Conservation (phyloP, 345 rosid species). For the Boechera divaricarpa region DNA sequence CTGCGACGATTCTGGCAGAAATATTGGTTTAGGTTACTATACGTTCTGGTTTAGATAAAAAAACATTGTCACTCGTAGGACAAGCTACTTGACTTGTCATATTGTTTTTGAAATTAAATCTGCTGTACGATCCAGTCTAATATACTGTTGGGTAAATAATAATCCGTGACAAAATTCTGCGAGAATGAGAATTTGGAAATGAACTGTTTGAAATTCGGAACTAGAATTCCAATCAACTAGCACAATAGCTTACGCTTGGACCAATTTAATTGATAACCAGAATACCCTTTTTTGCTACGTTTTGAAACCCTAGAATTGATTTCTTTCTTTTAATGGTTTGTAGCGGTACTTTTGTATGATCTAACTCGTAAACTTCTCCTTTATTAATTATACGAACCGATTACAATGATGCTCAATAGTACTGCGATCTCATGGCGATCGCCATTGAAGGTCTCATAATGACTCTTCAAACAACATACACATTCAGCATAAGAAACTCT, state of each 20-base stretch:
- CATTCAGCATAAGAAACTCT: no score
- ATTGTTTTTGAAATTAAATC: conserved; percentile 8
- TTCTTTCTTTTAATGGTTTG: no score
- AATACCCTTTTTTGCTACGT: no score
- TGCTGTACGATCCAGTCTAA: conserved; percentile 1
- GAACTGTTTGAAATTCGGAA: neutral
- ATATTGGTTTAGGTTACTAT: conserved; percentile 1
- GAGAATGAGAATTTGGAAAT: neutral
- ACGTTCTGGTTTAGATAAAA: neutral
- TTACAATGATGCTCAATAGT: no score
- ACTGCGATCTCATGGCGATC: no score
- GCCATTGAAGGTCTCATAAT: no score
- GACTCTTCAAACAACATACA: no score
- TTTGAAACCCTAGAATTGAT: no score
- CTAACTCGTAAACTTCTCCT: no score
- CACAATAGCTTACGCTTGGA: neutral
- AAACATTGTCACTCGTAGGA: conserved; percentile 1
- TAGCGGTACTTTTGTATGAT: no score
- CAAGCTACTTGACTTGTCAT: neutral
- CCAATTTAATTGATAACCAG: neutral
- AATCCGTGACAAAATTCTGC: neutral
- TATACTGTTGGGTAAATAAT: neutral
- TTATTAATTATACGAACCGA: no score
- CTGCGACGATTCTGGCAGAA: neutral
- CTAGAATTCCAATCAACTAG: neutral